Percentiles rank a stretch among this genome's conserved stretches.
These are phyloP conservation scores for Musa acuminata DNA, from an alignment of 176 grass and related monocot genomes.

Conservation along the genomic window DNA sequence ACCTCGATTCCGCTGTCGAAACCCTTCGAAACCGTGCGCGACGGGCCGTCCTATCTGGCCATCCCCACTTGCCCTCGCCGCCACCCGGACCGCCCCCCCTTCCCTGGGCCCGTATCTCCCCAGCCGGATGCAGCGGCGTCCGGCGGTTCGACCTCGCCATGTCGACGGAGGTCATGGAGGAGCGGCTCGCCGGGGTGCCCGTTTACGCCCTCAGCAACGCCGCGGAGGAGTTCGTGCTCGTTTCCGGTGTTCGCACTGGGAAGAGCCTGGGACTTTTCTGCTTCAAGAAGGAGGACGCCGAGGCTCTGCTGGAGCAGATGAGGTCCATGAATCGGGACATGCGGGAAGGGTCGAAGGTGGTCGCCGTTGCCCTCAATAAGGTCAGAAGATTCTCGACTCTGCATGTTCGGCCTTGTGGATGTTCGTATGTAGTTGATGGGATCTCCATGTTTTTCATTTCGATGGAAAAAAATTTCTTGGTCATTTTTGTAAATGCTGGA, in stretches of 20 bases:
- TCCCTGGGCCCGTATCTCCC: neutral
- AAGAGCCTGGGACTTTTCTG: constrained; percentile 50
- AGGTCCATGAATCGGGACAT: constrained; percentile 36
- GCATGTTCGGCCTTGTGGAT: neutral
- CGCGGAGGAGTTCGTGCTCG: constrained; percentile 55
- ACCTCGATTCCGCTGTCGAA: constrained; percentile 3
- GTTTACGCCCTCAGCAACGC: constrained; percentile 66
- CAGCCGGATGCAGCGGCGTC: neutral
- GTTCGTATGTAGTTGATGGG: neutral
- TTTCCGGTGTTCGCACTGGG: constrained; percentile 18
- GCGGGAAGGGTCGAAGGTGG: constrained; percentile 44
- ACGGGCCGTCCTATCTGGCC: constrained; percentile 11
- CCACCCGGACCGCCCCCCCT: constrained; percentile 13
- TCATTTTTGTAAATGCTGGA: too few relatives aligned
- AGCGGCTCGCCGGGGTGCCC: constrained; percentile 58
- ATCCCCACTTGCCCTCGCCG: neutral
- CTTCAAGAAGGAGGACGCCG: constrained; percentile 51
- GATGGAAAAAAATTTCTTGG: too few relatives aligned
- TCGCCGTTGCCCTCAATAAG: constrained; percentile 65
- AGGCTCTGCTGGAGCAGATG: constrained; percentile 51
- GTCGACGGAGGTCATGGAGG: constrained; percentile 34
- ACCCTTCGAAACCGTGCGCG: neutral
- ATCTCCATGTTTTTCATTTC: neutral
- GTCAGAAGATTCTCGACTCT: constrained; percentile 8
- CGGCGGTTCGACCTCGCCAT: constrained; percentile 2